Evolutionary conservation across 768 basidiomycete species (phyloP), one percentile per base, ranked within the genome.

Genomic region (Suillus hirtellus): DNA sequence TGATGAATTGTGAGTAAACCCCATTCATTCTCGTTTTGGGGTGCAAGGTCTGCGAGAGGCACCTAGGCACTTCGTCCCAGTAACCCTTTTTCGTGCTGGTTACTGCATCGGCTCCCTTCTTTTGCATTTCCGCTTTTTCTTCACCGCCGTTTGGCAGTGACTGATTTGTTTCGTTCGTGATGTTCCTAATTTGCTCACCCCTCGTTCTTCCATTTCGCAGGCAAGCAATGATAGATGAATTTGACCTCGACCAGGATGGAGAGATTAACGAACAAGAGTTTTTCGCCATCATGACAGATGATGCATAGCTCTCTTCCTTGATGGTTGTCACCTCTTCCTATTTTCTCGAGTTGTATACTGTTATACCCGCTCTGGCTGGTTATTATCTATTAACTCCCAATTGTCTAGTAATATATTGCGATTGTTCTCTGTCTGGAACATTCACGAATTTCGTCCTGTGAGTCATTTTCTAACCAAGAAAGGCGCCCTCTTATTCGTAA

Each of bases 181-280:
- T 40, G 49, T 68, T 69, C 69, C 65, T 37, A 67, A 70, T 76
- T 72, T 76, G 67, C 68, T 75, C 66, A 75, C 64, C 71, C 68
- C 70, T 67, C 43, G 38, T 43, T 71, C 69, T 72, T 71, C 68
- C 68, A 64, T 69, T 67, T 62, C 68, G 63, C 69, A 98, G 96
- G 68, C 95, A 98, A 87, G 97, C 97, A 27, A 99, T 99, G 97
- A 99, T 99, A 72, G 97, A 99, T 70, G 97, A 99, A 78, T 99
- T 99, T 73, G 97, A 99, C 76, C 86, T 99, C 31, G 97, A 99
- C 79, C 90, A 95, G 74, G 97, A 99, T 68, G 95, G 96, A 35
- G 96, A 96, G 79, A 99, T 99, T 75, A 95, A 88, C 72, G 91
- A 96, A 73, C 88, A 93, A 72, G 97, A 99, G 76, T 99, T 99